A percentile compares a stretch with the other conserved stretches of the same genome.
Evolutionary conservation across 345 rosid species (phyloP).

Genomic region (Eucalyptus pauciflora): DNA sequence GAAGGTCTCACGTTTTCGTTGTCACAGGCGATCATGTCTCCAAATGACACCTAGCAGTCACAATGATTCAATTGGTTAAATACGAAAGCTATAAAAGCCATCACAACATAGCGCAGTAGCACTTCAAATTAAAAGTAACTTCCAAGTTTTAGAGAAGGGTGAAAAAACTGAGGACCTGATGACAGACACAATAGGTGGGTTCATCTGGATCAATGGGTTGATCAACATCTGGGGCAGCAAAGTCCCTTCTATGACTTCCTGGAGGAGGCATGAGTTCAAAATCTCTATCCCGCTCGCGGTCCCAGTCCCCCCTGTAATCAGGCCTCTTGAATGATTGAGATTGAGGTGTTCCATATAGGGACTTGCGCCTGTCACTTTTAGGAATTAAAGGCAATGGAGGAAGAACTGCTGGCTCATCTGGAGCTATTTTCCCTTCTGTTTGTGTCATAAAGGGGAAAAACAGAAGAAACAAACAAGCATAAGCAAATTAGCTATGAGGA

Average conservation of each 20-base stretch:
- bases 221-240: slow-evolving; percentile 47
- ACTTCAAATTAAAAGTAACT: background rate
- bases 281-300: slow-evolving; percentile 84
- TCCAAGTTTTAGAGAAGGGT: background rate
- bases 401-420: slow-evolving; percentile 83
- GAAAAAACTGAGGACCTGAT: slow-evolving; percentile 54
- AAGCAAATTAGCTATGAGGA: background rate
- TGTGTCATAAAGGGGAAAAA: background rate
- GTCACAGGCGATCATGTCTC: slow-evolving; percentile 99
- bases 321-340: slow-evolving; percentile 68
- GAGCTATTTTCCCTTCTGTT: slow-evolving; percentile 85
- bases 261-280: slow-evolving; percentile 99
- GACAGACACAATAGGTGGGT: slow-evolving; percentile 97
- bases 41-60: slow-evolving; percentile 70
- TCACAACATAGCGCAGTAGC: background rate
- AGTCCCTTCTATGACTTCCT: slow-evolving; percentile 76
- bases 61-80: background rate
- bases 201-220: slow-evolving; percentile 97
- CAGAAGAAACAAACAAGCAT: background rate
- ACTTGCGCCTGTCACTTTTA: slow-evolving; percentile 70
- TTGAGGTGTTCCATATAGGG: slow-evolving; percentile 56
- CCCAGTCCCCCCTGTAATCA: slow-evolving; percentile 86
- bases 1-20: slow-evolving; percentile 73
- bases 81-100: background rate
- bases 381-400: slow-evolving; percentile 78